phyloP scores from a whole-genome alignment of 2,329 filamentous ascomycete species.

The Colletotrichum sp. region DNA sequence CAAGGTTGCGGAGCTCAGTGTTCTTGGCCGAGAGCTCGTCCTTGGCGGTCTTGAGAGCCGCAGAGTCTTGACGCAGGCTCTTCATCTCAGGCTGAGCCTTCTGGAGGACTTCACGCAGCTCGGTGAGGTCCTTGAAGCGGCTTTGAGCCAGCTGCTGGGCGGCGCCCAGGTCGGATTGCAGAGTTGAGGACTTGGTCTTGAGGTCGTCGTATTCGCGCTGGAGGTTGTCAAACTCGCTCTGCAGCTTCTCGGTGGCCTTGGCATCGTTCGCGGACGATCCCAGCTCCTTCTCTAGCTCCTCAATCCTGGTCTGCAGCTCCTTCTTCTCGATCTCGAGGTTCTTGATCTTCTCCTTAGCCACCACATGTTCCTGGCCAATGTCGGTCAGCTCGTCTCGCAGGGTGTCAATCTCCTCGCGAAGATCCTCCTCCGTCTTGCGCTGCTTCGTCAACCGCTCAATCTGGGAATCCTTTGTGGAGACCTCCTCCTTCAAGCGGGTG shows the following conservation, averaged over 20 bases:
- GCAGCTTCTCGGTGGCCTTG: conserved; percentile 58
- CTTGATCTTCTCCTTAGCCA: conserved; percentile 79
- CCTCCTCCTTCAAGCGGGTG: conserved; percentile 53
- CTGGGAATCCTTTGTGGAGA: conserved; percentile 70
- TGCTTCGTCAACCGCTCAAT: conserved; percentile 75
- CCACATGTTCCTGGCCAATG: conserved; percentile 83
- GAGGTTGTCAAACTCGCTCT: conserved; percentile 62
- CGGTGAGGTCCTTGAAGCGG: conserved; percentile 85
- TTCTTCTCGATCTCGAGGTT: conserved; percentile 72
- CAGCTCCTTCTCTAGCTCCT: conserved; percentile 75
- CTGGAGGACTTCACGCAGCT: conserved; percentile 78
- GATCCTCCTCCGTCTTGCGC: conserved; percentile 76
- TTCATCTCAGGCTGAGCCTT: conserved; percentile 88
- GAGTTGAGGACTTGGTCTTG: conserved; percentile 68
- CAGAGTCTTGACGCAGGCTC: conserved; percentile 77
- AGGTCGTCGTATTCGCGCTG: conserved; percentile 68
- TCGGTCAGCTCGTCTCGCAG: conserved; percentile 80
- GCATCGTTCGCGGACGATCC: conserved; percentile 38
- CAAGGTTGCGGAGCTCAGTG: conserved; percentile 73
- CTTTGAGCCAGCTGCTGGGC: conserved; percentile 86
- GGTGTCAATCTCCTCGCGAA: conserved; percentile 85
- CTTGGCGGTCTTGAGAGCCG: conserved; percentile 73
- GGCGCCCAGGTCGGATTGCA: conserved; percentile 85
- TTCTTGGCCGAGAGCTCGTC: conserved; percentile 70
- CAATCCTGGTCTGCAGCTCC: conserved; percentile 67